Conservation (phyloP, 495 filamentous ascomycete species). For the Pseudomonodictys pantanalensis region DNA sequence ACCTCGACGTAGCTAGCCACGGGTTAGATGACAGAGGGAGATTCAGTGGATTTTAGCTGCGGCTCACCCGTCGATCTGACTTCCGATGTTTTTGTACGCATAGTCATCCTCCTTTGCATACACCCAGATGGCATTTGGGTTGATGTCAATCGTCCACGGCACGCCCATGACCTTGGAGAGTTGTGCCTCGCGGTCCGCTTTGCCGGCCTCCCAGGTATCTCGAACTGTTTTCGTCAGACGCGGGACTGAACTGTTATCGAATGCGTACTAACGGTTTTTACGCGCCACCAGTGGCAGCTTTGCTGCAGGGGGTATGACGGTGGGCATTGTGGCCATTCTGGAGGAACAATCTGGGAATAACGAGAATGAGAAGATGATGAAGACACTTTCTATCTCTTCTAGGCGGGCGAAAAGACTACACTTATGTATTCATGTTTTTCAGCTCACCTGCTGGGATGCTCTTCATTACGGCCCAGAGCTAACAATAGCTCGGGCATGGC, state of each 20-base stretch:
- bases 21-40: not conserved
- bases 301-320: constrained; percentile 30
- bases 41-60: too few relatives aligned
- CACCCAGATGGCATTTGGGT: constrained; percentile 48
- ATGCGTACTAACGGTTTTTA: constrained; percentile 47
- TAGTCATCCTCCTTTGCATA: constrained; percentile 49
- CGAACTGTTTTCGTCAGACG: constrained; percentile 42
- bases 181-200: constrained; percentile 44
- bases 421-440: not conserved
- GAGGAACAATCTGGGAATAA: not conserved
- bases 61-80: constrained; percentile 46
- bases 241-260: not conserved
- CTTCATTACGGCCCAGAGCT: not conserved
- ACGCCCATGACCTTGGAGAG: constrained; percentile 46
- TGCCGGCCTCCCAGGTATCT: constrained; percentile 52
- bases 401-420: too few relatives aligned
- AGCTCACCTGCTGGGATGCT: constrained; percentile 1
- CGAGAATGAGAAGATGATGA: not conserved
- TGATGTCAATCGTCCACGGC: constrained; percentile 50
- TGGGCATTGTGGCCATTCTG: constrained; percentile 6
- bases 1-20: constrained; percentile 47
- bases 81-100: constrained; percentile 47
- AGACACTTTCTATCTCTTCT: too few relatives aligned
- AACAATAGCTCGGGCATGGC: not conserved
- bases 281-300: constrained; percentile 54